These are phyloP conservation scores for Phytophthora europaea DNA, from an alignment of 352 stramenopile species.

Conservation along the genomic window DNA sequence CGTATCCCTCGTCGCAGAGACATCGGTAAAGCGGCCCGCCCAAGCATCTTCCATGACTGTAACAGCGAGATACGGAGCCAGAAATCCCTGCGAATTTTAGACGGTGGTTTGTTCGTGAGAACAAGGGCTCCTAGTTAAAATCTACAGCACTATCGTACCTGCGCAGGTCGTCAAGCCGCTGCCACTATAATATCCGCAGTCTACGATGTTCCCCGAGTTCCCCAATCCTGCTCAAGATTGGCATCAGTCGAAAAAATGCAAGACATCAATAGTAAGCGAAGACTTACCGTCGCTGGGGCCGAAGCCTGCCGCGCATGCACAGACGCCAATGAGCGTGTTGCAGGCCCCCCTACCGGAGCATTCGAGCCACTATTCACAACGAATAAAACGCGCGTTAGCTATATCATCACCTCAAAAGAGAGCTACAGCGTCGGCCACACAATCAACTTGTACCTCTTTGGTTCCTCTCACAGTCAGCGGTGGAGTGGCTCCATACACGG, in stretches of 20 bases:
- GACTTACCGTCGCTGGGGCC: constrained; percentile 64
- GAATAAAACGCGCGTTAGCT: background rate
- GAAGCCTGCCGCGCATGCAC: constrained; percentile 58
- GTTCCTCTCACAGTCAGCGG: constrained; percentile 53
- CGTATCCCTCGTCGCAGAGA: constrained; percentile 60
- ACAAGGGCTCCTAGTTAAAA: background rate
- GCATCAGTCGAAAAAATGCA: background rate
- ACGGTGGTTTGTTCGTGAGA: background rate
- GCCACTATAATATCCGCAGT: constrained; percentile 59
- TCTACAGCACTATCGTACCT: constrained; percentile 25
- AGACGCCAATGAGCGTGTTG: constrained; percentile 59
- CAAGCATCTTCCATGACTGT: constrained; percentile 64
- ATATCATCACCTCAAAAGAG: background rate
- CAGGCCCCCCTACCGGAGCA: constrained; percentile 72
- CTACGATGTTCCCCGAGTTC: constrained; percentile 39
- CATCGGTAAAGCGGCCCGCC: constrained; percentile 57
- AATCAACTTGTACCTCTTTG: constrained; percentile 58
- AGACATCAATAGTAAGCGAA: background rate
- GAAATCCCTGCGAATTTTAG: constrained; percentile 34
- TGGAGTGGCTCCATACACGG: constrained; percentile 41
- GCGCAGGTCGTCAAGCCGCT: constrained; percentile 54
- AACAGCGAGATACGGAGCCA: constrained; percentile 58
- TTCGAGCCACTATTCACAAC: constrained; percentile 56
- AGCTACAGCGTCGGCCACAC: background rate
- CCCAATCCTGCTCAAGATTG: constrained; percentile 29